A percentile compares a stretch with the other conserved stretches of the same genome.
Conservation (phyloP, 495 filamentous ascomycete genomes). For the Thermochaetoides thermophila region DNA sequence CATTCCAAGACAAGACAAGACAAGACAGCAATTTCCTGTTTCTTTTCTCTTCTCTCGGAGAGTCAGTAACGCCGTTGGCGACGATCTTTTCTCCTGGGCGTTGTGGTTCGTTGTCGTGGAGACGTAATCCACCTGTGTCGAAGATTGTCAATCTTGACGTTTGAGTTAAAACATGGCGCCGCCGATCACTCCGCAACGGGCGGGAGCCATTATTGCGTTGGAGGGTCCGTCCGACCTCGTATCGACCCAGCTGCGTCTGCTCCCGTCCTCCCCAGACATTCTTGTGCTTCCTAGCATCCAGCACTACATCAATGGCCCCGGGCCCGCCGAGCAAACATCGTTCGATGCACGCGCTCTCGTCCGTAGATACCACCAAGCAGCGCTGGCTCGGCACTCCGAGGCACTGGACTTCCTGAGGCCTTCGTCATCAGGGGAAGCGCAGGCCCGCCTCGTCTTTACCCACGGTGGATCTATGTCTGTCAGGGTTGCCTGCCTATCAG, state of each 20-base stretch:
- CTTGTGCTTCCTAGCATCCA: conserved; percentile 30
- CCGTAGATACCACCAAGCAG: conserved; percentile 26
- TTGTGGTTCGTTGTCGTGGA: too few species aligned
- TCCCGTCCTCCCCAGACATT: conserved; percentile 34
- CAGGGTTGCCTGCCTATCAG: conserved; percentile 25
- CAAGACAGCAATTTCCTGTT: too few species aligned
- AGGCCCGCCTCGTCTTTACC: conserved; percentile 37
- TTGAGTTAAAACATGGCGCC: conserved; percentile 3
- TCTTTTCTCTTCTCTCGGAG: too few species aligned
- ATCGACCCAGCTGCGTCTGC: conserved; percentile 34
- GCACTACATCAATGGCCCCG: conserved; percentile 17
- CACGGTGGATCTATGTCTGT: conserved; percentile 36
- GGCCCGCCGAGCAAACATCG: not conserved
- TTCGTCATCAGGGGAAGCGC: too few species aligned
- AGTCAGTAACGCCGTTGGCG: too few species aligned
- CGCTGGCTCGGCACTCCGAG: conserved; percentile 22
- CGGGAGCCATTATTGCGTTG: conserved; percentile 35
- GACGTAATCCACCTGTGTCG: too few species aligned
- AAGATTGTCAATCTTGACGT: not conserved
- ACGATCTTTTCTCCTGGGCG: too few species aligned
- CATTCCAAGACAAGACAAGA: too few species aligned
- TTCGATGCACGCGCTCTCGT: conserved; percentile 28
- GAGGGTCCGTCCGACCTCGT: conserved; percentile 34
- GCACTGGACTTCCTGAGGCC: conserved; percentile 34
- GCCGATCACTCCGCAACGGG: not conserved